Percentiles rank a stretch among this genome's conserved stretches.
Conservation (phyloP, 129 eudicot genomes). For the Helichrysum umbraculigerum region DNA sequence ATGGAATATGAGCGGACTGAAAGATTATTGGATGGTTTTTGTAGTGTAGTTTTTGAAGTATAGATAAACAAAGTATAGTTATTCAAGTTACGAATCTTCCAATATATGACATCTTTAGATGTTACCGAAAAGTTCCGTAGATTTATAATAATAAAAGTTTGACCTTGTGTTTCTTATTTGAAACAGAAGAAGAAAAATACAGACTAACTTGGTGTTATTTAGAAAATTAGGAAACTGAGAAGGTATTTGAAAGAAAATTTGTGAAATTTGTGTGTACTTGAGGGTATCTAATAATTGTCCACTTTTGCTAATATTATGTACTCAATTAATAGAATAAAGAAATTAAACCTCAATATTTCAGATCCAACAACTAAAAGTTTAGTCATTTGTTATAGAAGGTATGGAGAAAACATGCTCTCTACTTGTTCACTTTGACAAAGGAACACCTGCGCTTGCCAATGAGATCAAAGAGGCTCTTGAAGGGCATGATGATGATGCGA, state of each 20-base stretch:
- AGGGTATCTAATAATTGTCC: neutral
- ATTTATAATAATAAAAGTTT: neutral
- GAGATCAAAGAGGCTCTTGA: constrained; percentile 97
- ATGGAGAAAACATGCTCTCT: constrained; percentile 94
- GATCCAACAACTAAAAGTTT: constrained; percentile 10
- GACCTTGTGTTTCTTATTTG: neutral
- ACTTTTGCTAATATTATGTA: neutral
- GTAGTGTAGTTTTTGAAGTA: neutral
- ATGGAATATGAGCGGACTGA: neutral
- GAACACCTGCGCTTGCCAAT: constrained; percentile 92
- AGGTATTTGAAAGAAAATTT: neutral
- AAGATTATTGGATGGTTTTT: neutral
- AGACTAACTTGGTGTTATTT: neutral
- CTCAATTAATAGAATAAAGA: neutral
- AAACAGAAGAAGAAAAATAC: neutral
- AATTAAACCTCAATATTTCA: neutral
- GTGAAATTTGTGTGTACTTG: neutral
- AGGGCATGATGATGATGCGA: constrained; percentile 78
- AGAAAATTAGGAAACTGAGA: neutral
- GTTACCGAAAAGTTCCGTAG: neutral
- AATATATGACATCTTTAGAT: neutral
- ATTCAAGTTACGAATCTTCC: constrained; percentile 2
- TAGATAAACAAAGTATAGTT: constrained; percentile 1
- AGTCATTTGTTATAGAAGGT: constrained; percentile 27
- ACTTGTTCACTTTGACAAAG: constrained; percentile 89